Percentiles rank a stretch among this genome's conserved stretches.
Evolutionary conservation across 139 green algal species (phyloP).

Genomic region (Chlorella vulgaris): DNA sequence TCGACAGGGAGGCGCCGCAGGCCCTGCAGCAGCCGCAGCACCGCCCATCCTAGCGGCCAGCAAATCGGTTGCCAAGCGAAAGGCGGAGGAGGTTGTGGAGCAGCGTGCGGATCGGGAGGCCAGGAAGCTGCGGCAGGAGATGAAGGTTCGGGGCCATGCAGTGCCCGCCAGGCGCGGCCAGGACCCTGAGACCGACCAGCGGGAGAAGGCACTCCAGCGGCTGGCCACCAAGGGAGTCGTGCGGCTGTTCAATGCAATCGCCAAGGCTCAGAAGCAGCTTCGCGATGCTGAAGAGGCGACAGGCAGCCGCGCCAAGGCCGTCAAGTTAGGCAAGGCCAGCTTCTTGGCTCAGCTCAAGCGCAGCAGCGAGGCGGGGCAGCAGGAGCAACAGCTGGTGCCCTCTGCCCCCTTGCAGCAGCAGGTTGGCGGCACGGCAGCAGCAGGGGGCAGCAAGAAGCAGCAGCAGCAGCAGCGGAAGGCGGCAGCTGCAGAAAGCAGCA

Average conservation of each 20-base stretch:
- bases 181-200: constrained; percentile 68
- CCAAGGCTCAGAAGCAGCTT: constrained; percentile 71
- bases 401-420: constrained; percentile 3
- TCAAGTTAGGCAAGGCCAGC: constrained; percentile 62
- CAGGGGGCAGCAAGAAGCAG: not conserved
- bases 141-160: constrained; percentile 66
- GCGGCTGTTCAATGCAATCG: constrained; percentile 89
- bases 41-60: constrained; percentile 47
- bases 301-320: constrained; percentile 46
- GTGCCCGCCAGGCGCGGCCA: constrained; percentile 55
- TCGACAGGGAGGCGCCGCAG: constrained; percentile 16
- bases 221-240: constrained; percentile 85
- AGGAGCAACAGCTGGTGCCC: constrained; percentile 31
- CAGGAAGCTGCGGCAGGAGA: constrained; percentile 62
- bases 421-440: not conserved
- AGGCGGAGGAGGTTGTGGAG: constrained; percentile 61
- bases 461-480: constrained; percentile 10
- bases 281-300: constrained; percentile 39
- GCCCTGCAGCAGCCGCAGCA: no score
- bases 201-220: constrained; percentile 71
- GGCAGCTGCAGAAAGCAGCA: constrained; percentile 17
- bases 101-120: constrained; percentile 47
- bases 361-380: constrained; percentile 14
- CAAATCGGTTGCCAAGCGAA: constrained; percentile 63
- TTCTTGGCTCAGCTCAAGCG: constrained; percentile 76